Evolutionary conservation across 768 basidiomycete genomes (phyloP).

Genomic region (Amanita rubescens): DNA sequence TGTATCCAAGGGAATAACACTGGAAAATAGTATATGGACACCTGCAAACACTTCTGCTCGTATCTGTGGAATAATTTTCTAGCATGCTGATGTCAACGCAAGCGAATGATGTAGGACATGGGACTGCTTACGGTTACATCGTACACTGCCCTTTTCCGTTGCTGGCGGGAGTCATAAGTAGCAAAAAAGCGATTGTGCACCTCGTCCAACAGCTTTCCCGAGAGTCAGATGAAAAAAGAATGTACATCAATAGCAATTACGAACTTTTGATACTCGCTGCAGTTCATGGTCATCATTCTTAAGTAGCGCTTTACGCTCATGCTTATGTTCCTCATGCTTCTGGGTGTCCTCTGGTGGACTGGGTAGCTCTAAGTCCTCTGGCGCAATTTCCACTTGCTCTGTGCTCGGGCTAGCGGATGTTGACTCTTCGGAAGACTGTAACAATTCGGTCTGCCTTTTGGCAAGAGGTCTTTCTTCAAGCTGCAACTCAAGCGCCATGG

Average conservation of each 20-base stretch:
- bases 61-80: constrained; percentile 84
- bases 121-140: constrained; percentile 71
- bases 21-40: constrained; percentile 84
- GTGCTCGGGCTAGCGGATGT: constrained; percentile 16
- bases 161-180: constrained; percentile 44
- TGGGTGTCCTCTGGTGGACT: constrained; percentile 16
- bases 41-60: constrained; percentile 72
- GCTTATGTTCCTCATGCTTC: constrained; percentile 5
- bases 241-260: constrained; percentile 12
- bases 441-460: constrained; percentile 63
- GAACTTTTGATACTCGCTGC: constrained; percentile 64
- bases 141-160: constrained; percentile 22
- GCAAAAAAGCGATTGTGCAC: constrained; percentile 75
- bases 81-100: constrained; percentile 4
- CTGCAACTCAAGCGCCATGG: constrained; percentile 73
- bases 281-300: constrained; percentile 88
- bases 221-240: not conserved
- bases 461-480: constrained; percentile 82
- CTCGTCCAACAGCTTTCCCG: constrained; percentile 63
- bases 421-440: constrained; percentile 44
- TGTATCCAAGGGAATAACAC: constrained; percentile 88
- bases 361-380: not conserved
- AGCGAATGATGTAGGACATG: constrained; percentile 1
- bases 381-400: constrained; percentile 1
- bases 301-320: constrained; percentile 61